Evolutionary conservation across 75 land plant species (phyloP).

Genomic region (Picea sitchensis): DNA sequence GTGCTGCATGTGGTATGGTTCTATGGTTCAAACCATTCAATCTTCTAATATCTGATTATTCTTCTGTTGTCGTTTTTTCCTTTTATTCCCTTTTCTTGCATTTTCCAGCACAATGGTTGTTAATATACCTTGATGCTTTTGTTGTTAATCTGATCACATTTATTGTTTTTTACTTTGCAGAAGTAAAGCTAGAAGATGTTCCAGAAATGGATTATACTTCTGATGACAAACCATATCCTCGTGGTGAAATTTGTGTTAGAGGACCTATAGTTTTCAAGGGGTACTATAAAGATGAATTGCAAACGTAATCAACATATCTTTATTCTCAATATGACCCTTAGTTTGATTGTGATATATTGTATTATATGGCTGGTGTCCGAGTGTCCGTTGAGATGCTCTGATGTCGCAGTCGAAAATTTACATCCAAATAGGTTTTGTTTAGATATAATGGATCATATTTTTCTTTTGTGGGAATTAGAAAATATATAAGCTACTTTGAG

Average conservation of each 20-base stretch:
- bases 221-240: conserved; percentile 82
- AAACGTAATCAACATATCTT: conserved; percentile 35
- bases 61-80: not conserved
- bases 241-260: conserved; percentile 95
- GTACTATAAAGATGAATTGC: conserved; percentile 86
- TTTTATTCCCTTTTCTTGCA: not conserved
- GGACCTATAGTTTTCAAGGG: conserved; percentile 95
- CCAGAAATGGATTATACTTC: conserved; percentile 96
- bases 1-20: conserved; percentile 77
- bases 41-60: not conserved
- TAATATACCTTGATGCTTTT: not conserved
- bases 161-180: conserved; percentile 33
- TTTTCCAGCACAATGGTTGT: not conserved
- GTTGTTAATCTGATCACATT: not conserved
- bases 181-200: conserved; percentile 91
- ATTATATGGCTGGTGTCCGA: not conserved
- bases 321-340: conserved; percentile 3
- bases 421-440: not conserved
- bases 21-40: conserved; percentile 7
- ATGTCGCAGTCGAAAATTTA: too few relatives aligned
- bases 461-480: not conserved
- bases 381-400: too few relatives aligned
- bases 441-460: not conserved
- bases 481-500: not conserved
- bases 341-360: not conserved